phyloP scores from a whole-genome alignment of 805 yeast genomes.

The Spencermartinsiella europaea region DNA sequence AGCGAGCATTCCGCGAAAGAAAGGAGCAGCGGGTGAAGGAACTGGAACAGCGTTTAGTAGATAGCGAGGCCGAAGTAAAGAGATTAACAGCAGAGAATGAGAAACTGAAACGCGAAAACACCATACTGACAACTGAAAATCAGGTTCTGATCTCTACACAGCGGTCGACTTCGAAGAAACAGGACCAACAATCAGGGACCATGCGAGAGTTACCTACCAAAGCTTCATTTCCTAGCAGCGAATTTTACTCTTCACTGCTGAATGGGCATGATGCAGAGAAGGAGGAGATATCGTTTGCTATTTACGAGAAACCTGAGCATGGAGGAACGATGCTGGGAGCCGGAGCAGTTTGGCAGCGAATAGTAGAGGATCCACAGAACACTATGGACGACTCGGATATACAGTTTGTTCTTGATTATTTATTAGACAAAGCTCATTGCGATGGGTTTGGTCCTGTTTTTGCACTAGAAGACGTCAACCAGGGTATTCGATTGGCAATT shows the following conservation, averaged over 20 bases:
- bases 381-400: constrained; percentile 37
- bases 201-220: not conserved
- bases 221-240: constrained; percentile 17
- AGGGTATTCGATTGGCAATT: constrained; percentile 19
- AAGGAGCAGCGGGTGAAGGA: constrained; percentile 69
- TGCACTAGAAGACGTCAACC: constrained; percentile 19
- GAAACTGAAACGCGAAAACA: constrained; percentile 48
- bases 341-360: constrained; percentile 80
- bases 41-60: constrained; percentile 51
- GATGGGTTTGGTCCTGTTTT: constrained; percentile 63
- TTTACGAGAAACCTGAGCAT: constrained; percentile 23
- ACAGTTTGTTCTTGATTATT: constrained; percentile 48
- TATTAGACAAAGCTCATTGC: constrained; percentile 68
- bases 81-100: constrained; percentile 45
- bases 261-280: constrained; percentile 20
- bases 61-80: constrained; percentile 52
- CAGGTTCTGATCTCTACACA: constrained; percentile 42
- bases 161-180: constrained; percentile 1
- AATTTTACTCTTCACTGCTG: constrained; percentile 16
- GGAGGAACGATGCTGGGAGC: constrained; percentile 56
- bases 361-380: constrained; percentile 40
- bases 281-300: constrained; percentile 10
- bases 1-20: constrained; percentile 78
- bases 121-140: constrained; percentile 58
- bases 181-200: not conserved